Base-by-base conservation (phyloP, 805 yeast species). In the Yarrowia sp. region DNA sequence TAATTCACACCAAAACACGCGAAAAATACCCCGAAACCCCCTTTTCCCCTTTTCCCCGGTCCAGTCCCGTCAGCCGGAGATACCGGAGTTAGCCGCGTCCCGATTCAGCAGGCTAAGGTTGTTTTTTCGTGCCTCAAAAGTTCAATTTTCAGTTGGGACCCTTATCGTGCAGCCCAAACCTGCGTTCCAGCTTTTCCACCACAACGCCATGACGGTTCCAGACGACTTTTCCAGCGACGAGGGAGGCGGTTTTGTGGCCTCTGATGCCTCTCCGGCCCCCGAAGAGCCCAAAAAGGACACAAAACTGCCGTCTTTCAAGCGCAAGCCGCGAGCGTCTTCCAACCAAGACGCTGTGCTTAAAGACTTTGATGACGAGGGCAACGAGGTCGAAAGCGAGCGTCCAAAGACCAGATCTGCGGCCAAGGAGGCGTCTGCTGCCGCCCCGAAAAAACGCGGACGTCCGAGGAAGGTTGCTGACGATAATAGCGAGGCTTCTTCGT, bases 301-400 rank as follows among this genome's bases (percentile, higher is more conserved):
- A 2, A 51, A 51, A 24, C 32, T 51, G 18, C 58, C 58, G 12
- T 19, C 38, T 6, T 51, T 51, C 42, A 51, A 35, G 42, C 29
- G 39, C 1, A 51, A 51, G 13, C 27, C 39, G 8, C 13, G 39
- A 14, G 29, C 39, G 6, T 22, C 21, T 1, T 5, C 9, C 18
- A 21, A 32, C 14, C 32, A 49, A 16, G 29, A 27, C 18, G 19
- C n/a, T n/a, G n/a, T 14, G 8, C 47, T 55, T 16, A 55, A 55
- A 16, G 61, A 55, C 14, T 55, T 55, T 38, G 61, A 55, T 27
- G 46, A 39, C 9, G 61, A 38, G n/a, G 61, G 61, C 6, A 55
- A 55, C 9, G 61, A 55, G 47, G 22, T 55, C 6, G 24, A 7
- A 2, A 7, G 10, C n/a, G 58, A 51, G 18, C 13, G 13, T 5